Conservation (phyloP, 2,329 filamentous ascomycete genomes). For the Trichoderma guizhouense region DNA sequence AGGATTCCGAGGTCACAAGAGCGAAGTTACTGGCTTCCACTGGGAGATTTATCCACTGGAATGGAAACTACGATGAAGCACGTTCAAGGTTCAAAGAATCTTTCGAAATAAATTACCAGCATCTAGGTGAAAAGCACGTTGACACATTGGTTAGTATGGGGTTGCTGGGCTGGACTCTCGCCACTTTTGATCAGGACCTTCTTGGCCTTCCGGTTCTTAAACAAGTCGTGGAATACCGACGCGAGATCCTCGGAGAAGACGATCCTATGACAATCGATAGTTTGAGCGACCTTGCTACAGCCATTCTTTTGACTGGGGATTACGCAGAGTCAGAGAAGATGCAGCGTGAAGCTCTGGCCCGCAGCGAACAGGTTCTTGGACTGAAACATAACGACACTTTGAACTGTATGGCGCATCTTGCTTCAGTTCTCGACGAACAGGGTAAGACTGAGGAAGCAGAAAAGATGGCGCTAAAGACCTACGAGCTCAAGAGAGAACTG, state of each 20-base stretch:
- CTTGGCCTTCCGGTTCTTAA: not conserved
- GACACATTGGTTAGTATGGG: constrained; percentile 11
- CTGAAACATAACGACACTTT: not conserved
- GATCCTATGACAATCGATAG: constrained; percentile 8
- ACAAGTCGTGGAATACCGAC: not conserved
- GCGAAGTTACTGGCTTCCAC: constrained; percentile 7
- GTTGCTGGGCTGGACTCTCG: not conserved
- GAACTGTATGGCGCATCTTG: constrained; percentile 9
- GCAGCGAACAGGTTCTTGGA: not conserved
- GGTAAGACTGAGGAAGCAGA: not conserved
- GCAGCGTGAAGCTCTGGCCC: constrained; percentile 13
- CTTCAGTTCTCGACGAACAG: not conserved
- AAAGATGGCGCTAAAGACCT: not conserved
- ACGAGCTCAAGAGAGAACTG: not conserved
- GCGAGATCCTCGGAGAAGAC: constrained; percentile 2
- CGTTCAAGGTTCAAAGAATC: constrained; percentile 7
- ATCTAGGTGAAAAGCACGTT: constrained; percentile 9
- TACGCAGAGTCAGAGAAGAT: not conserved
- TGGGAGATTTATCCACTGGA: constrained; percentile 8
- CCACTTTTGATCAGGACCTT: not conserved
- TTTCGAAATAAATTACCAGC: not conserved
- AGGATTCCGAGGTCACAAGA: not conserved
- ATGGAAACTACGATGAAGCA: constrained; percentile 8
- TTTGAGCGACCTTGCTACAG: constrained; percentile 1
- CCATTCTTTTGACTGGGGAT: not conserved